Percentiles rank a stretch among this genome's conserved stretches.
Conservation (phyloP, 345 rosid genomes). For the Hibiscus tridactylites region DNA sequence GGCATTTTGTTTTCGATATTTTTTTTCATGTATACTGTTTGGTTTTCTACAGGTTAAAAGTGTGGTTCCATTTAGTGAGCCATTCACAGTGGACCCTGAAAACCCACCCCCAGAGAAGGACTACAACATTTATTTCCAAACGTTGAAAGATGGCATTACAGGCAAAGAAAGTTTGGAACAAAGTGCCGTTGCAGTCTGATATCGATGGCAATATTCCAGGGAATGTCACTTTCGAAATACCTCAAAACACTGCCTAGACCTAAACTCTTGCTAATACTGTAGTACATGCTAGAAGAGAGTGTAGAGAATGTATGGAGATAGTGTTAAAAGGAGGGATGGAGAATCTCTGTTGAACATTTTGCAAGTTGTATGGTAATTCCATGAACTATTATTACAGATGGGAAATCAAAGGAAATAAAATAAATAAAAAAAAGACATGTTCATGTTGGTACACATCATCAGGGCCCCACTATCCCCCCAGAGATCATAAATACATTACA, state of each 20-base stretch:
- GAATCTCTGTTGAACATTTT: conserved; percentile 1
- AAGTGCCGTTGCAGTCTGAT: conserved; percentile 51
- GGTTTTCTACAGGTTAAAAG: conserved; percentile 63
- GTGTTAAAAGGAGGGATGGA: background rate
- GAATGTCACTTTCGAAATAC: background rate
- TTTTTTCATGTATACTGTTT: background rate
- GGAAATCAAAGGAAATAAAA: too few species aligned
- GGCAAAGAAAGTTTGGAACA: conserved; percentile 67
- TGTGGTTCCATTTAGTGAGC: conserved; percentile 71
- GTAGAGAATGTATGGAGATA: background rate
- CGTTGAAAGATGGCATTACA: conserved; percentile 66
- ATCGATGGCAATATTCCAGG: background rate
- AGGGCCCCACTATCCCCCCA: background rate
- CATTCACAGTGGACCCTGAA: conserved; percentile 80
- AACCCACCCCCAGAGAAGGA: conserved; percentile 88
- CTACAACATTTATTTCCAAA: conserved; percentile 58
- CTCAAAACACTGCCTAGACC: conserved; percentile 1
- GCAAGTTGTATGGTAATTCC: background rate
- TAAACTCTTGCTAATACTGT: background rate
- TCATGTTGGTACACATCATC: background rate
- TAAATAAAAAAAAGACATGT: background rate
- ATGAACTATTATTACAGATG: background rate
- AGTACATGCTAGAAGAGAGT: background rate
- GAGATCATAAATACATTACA: background rate
- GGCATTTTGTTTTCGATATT: background rate